Evolutionary conservation across 2,329 filamentous ascomycete genomes (phyloP).

Genomic region (Xenosphaeropsis pyriputrescens): DNA sequence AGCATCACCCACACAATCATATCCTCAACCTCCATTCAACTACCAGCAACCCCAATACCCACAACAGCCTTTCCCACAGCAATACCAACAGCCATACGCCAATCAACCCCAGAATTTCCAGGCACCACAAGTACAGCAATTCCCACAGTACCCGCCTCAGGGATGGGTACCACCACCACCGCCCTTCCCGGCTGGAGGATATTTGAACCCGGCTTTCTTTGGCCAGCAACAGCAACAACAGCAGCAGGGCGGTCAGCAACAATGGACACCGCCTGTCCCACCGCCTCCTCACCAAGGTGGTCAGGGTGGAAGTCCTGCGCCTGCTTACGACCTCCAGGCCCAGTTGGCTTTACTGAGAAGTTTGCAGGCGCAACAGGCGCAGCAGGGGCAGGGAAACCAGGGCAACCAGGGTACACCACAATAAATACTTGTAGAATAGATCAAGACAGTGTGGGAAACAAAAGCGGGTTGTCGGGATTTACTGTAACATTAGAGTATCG

Average conservation of each 20-base stretch:
- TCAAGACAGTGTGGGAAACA: too few species aligned
- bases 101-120: conserved; percentile 22
- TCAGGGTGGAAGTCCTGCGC: too few species aligned
- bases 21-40: conserved; percentile 1
- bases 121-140: conserved; percentile 17
- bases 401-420: too few species aligned
- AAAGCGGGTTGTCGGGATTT: too few species aligned
- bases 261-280: background rate
- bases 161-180: conserved; percentile 27
- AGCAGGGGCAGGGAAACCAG: too few species aligned
- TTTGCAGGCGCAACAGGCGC: too few species aligned
- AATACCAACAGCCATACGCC: conserved; percentile 12
- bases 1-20: background rate
- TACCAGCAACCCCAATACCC: conserved; percentile 14
- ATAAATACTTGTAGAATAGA: too few species aligned
- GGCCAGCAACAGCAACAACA: conserved; percentile 21
- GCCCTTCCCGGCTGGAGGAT: conserved; percentile 23
- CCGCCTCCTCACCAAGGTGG: too few species aligned
- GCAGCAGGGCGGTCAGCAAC: background rate
- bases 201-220: conserved; percentile 44
- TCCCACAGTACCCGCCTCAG: conserved; percentile 24
- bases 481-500: too few species aligned
- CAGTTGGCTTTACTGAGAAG: too few species aligned
- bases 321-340: too few species aligned
- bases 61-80: conserved; percentile 13